phyloP scores from a whole-genome alignment of 202 grass and related monocot species.

The Elaeis oleifera region DNA sequence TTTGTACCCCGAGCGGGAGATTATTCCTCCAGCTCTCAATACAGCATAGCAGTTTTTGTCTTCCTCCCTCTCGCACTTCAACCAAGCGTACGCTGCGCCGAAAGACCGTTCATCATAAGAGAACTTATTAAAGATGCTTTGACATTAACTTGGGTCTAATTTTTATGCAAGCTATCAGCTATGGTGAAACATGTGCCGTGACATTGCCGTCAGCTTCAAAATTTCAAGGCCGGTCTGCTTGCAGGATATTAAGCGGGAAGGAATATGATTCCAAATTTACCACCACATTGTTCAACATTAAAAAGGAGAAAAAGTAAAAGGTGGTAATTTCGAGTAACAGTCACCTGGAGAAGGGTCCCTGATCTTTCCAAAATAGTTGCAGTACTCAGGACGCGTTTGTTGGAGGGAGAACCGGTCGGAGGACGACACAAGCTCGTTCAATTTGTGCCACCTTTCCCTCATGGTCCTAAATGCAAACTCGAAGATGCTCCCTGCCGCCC shows the following conservation, averaged over 20 bases:
- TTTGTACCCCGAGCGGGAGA: neutral
- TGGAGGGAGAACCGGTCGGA: conserved; percentile 63
- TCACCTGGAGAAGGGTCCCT: conserved; percentile 62
- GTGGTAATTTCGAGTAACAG: conserved; percentile 10
- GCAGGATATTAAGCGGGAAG: too few relatives aligned
- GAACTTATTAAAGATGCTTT: too few relatives aligned
- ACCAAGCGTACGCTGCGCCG: conserved; percentile 4
- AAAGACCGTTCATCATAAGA: too few relatives aligned
- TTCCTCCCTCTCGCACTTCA: conserved; percentile 7
- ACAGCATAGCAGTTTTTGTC: neutral
- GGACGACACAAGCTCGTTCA: conserved; percentile 32
- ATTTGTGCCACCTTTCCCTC: conserved; percentile 38
- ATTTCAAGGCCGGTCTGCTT: too few relatives aligned
- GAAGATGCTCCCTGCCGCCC: conserved; percentile 36
- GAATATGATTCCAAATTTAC: too few relatives aligned
- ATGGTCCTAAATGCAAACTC: conserved; percentile 44
- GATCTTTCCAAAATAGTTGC: conserved; percentile 48
- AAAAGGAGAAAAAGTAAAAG: too few relatives aligned
- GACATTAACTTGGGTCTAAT: too few relatives aligned
- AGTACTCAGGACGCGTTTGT: conserved; percentile 37
- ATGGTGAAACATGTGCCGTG: too few relatives aligned
- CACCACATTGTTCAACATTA: too few relatives aligned
- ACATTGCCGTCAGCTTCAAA: too few relatives aligned
- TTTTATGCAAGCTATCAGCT: too few relatives aligned
- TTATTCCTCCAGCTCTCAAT: neutral